phyloP scores from a whole-genome alignment of 2,329 filamentous ascomycete genomes.

The Myriosclerotinia scirpicola region DNA sequence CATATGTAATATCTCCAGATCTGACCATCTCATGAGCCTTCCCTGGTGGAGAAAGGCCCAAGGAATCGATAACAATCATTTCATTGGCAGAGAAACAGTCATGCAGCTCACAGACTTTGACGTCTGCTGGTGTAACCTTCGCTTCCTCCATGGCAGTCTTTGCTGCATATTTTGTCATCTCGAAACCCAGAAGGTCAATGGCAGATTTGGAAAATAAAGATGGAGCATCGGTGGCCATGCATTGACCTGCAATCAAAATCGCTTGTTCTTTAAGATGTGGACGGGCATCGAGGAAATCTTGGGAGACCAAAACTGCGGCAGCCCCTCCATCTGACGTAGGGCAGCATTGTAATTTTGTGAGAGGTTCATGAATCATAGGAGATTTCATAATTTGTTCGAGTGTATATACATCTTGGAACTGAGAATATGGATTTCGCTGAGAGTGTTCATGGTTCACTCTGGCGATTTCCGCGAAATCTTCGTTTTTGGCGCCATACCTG shows the following conservation, averaged over 20 bases:
- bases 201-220: constrained; percentile 74
- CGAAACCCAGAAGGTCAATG: constrained; percentile 87
- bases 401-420: constrained; percentile 91
- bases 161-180: constrained; percentile 76
- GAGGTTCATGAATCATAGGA: constrained; percentile 76
- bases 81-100: constrained; percentile 97
- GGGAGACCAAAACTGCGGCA: constrained; percentile 83
- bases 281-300: constrained; percentile 81
- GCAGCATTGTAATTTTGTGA: constrained; percentile 98
- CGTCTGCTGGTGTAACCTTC: constrained; percentile 63
- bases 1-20: constrained; percentile 86
- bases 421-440: constrained; percentile 92
- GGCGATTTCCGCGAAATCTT: constrained; percentile 94
- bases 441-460: constrained; percentile 92
- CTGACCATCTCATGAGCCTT: constrained; percentile 92
- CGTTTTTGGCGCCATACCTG: constrained; percentile 63
- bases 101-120: constrained; percentile 87
- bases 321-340: constrained; percentile 92
- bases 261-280: constrained; percentile 81
- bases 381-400: constrained; percentile 76
- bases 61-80: constrained; percentile 83
- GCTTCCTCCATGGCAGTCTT: constrained; percentile 72
- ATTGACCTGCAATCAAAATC: constrained; percentile 85
- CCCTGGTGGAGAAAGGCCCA: constrained; percentile 74
- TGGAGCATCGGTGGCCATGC: constrained; percentile 80